A percentile compares a stretch with the other conserved stretches of the same genome.
Evolutionary conservation across 1,139 yeast genomes (phyloP).

Genomic region (Suhomyces bribrorum): DNA sequence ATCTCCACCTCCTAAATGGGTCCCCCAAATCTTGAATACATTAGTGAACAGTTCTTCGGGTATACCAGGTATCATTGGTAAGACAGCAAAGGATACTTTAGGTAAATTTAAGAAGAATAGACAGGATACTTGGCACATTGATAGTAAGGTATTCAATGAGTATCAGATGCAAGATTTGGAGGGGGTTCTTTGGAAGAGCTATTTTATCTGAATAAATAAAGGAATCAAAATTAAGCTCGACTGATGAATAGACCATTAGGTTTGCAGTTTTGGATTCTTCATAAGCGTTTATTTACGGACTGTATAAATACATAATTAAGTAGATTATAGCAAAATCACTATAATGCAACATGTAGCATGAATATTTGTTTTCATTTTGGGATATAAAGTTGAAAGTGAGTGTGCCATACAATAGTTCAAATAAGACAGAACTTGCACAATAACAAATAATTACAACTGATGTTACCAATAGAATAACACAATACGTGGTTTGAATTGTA

Average conservation of each 20-base stretch:
- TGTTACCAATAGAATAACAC: too few species aligned
- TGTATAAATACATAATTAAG: background rate
- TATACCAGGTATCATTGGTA: constrained; percentile 76
- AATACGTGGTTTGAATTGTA: too few species aligned
- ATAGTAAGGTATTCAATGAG: constrained; percentile 69
- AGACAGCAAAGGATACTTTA: constrained; percentile 78
- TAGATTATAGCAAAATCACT: background rate
- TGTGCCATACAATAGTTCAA: background rate
- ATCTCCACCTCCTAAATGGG: constrained; percentile 92
- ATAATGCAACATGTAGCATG: background rate
- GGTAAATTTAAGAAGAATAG: constrained; percentile 89
- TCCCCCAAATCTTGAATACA: constrained; percentile 70
- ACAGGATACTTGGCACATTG: constrained; percentile 96
- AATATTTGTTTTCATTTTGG: too few species aligned
- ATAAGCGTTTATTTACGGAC: background rate
- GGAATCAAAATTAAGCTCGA: background rate
- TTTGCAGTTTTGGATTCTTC: background rate
- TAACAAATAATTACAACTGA: background rate
- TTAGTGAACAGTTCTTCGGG: constrained; percentile 71
- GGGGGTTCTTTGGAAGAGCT: constrained; percentile 92
- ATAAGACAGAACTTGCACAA: background rate
- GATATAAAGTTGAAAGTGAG: too few species aligned
- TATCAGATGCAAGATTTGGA: constrained; percentile 89
- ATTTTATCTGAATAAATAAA: constrained; percentile 58
- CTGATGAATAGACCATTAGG: background rate